phyloP scores from a whole-genome alignment of 2,329 filamentous ascomycete genomes.

The Pseudogymnoascus sp. region DNA sequence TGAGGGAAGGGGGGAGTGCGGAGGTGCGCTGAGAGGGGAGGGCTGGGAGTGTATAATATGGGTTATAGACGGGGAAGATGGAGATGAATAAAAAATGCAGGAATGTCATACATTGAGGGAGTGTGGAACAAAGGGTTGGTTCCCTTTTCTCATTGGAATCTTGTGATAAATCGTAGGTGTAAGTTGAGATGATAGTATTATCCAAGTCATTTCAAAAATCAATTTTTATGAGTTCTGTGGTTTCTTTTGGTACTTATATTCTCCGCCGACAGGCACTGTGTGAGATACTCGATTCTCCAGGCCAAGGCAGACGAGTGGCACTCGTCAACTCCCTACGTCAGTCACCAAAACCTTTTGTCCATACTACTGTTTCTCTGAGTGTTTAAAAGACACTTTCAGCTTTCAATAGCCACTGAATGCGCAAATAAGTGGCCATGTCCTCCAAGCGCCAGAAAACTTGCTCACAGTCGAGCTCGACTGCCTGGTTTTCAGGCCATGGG shows the following conservation, averaged over 20 bases:
- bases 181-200: neutral
- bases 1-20: conserved; percentile 36
- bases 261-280: neutral
- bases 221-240: neutral
- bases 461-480: neutral
- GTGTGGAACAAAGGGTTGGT: too few species aligned
- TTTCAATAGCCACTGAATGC: neutral
- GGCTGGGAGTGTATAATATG: neutral
- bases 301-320: neutral
- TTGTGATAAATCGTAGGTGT: neutral
- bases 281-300: neutral
- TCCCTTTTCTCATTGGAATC: neutral
- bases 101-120: neutral
- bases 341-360: neutral
- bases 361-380: too few species aligned
- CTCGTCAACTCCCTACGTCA: neutral
- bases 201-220: neutral
- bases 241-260: neutral
- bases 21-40: neutral
- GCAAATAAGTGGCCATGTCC: neutral
- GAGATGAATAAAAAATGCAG: conserved; percentile 12
- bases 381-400: neutral
- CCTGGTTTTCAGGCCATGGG: neutral
- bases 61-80: neutral
- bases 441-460: neutral